A percentile compares a stretch with the other conserved stretches of the same genome.
phyloP scores from a whole-genome alignment of 345 rosid species.

The Lumnitzera littorea region DNA sequence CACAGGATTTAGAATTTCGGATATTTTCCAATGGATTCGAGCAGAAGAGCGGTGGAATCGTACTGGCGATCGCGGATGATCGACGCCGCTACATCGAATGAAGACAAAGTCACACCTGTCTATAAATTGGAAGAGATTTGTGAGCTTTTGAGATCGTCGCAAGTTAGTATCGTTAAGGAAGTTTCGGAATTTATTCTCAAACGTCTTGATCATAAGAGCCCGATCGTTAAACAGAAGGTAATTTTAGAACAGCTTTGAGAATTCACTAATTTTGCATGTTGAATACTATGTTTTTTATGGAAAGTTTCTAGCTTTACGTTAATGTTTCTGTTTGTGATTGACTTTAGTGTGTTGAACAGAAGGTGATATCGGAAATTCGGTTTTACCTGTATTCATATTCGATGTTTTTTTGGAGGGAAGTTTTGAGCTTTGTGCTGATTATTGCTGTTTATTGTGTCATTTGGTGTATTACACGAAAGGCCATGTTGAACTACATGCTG shows the following conservation, averaged over 20 bases:
- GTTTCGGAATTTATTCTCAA: constrained; percentile 75
- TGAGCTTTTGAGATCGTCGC: constrained; percentile 83
- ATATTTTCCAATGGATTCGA: constrained; percentile 68
- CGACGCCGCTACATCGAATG: constrained; percentile 83
- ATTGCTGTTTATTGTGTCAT: no score
- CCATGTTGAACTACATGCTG: no score
- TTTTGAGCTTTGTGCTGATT: no score
- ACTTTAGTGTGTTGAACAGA: no score
- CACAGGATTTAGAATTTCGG: background rate
- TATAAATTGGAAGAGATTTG: constrained; percentile 94
- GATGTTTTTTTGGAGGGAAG: no score
- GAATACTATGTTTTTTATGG: no score
- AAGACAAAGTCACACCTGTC: constrained; percentile 92
- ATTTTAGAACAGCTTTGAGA: background rate
- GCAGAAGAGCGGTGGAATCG: constrained; percentile 98
- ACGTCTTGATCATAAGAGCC: constrained; percentile 88
- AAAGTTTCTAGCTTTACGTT: no score
- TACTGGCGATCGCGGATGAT: constrained; percentile 95
- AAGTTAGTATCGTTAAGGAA: constrained; percentile 78
- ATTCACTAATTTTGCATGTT: no score
- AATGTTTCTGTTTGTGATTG: no score
- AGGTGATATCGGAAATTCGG: no score
- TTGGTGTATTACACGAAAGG: no score
- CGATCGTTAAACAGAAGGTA: constrained; percentile 95
- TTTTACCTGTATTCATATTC: no score